Base-by-base conservation (phyloP, 805 yeast species). In the Candida oleophila region DNA sequence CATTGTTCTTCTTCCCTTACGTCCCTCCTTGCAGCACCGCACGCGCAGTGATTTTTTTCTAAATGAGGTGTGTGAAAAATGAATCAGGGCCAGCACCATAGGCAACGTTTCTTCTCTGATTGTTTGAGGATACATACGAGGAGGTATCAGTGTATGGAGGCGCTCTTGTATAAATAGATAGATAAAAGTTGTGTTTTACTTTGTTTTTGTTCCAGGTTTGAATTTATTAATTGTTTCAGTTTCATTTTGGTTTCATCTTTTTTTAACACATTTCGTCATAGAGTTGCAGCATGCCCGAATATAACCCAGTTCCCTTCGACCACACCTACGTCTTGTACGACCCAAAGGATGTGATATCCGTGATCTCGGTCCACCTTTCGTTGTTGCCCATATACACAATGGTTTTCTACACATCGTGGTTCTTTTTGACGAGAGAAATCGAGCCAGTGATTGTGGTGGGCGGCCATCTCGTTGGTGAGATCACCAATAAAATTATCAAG, bases 271-370 rank as follows among this genome's bases (percentile, higher is more conserved):
- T 25, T 20, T 38, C 22, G 7, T 37, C n/a, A 34, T 8, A 25
- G 20, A 40, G 20, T 15, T 32, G 22, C 46, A 12, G 12, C 43
- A 22, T 15, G 20, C 15, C 45, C 3, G 28, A 44, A 21, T 62
- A 64, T 34, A 52, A 54, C 22, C 74, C 72, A 12, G 60, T 78
- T 3, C 92, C 96, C 0, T 86, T 90, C 59, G 96, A 90, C 60
- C 89, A 88, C 59, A 90, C 97, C 0, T 85, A 86, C 58, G 87
- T 92, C 16, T 69, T 88, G 19, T 92, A 90, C 59, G 84, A 86
- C 53, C 85, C 90, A 4, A 62, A 68, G 11, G 94, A 85, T 57
- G 52, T 68, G 4, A 41, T 87, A 8, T 82, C 96, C 2, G 61
- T 80, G 30, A 56, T 77, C 0, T 69, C 82, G 8, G 97, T 92